Evolutionary conservation across 2,329 filamentous ascomycete genomes (phyloP), one percentile per base, ranked within the genome.

Genomic region (Colletotrichum brevisporum): DNA sequence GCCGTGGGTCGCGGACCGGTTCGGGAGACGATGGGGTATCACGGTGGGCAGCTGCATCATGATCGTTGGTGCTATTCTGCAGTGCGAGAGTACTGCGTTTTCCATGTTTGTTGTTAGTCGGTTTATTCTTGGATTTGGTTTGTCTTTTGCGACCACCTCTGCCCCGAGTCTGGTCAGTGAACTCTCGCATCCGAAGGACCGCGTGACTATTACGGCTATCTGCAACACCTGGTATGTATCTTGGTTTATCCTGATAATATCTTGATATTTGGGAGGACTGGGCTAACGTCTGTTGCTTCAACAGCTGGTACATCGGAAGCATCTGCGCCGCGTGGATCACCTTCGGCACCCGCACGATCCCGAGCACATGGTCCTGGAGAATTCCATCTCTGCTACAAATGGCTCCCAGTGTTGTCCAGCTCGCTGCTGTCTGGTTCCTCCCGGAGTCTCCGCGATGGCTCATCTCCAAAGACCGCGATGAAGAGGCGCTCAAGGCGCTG

Each of bases 361-460:
- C 76, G 0, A 79, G 72, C 62, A 77, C 75, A 0, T 80, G 79
- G 79, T 76, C 78, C 9, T 81, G 79, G 79, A 52, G 76, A 4
- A 70, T 76, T 3, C 76, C 76, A 0, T 74, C 75, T 0, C 67
- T 78, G 0, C 67, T 77, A 0, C 76, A 78, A 45, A 73, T 75
- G 59, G 60, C 65, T 3, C 69, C 69, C 3, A 68, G 64, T 16
- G 48, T 71, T 0, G 50, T 71, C 2, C 69, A 71, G 41, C 69
- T 71, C 8, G 24, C 69, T 1, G 81, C 82, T 24, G 81, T 85
- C 4, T 88, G 83, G 64, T 83, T 89, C 71, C 79, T 91, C 1
- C 89, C 90, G 0, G 89, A 91, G 73, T 89, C 86, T 3, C 90
- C 90, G 2, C 79, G 89, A 65, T 91, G 88, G 88, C 80, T 90